Percentiles rank a stretch among this genome's conserved stretches.
Evolutionary conservation across 2,329 filamentous ascomycete species (phyloP).

Genomic region (Exophiala xenobiotica): DNA sequence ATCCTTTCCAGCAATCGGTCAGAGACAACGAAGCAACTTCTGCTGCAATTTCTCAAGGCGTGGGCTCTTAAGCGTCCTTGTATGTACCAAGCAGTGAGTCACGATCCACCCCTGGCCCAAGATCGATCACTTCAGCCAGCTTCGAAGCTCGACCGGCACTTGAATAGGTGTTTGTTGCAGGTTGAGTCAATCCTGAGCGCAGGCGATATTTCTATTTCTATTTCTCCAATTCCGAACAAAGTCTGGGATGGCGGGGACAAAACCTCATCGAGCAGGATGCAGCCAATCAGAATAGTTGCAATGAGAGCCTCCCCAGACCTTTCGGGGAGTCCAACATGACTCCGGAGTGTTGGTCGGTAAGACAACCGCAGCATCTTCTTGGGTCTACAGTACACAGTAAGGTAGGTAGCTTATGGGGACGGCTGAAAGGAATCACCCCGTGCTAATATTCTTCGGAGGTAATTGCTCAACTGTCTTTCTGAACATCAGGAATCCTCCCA

Average conservation of each 20-base stretch:
- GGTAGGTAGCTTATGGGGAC: no score
- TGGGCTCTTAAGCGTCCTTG: neutral
- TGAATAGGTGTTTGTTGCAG: neutral
- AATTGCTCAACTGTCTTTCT: no score
- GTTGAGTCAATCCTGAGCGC: neutral
- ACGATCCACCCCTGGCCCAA: neutral
- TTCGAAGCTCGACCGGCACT: neutral
- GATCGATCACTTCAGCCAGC: neutral
- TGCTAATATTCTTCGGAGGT: no score
- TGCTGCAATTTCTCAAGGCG: neutral
- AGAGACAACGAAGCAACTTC: neutral
- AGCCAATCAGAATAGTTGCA: neutral
- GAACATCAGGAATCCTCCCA: no score
- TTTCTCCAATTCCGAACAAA: slow-evolving; percentile 3
- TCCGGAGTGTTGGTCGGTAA: neutral
- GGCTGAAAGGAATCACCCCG: no score
- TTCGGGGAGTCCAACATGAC: neutral
- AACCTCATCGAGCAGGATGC: no score
- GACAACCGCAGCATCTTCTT: no score
- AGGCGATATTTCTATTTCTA: no score
- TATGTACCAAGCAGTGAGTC: neutral
- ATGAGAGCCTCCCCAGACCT: neutral
- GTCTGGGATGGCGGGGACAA: no score
- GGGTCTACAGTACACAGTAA: no score
- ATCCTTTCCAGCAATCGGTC: neutral